Conservation (phyloP, 768 basidiomycete species). For the Gyrodon lividus region DNA sequence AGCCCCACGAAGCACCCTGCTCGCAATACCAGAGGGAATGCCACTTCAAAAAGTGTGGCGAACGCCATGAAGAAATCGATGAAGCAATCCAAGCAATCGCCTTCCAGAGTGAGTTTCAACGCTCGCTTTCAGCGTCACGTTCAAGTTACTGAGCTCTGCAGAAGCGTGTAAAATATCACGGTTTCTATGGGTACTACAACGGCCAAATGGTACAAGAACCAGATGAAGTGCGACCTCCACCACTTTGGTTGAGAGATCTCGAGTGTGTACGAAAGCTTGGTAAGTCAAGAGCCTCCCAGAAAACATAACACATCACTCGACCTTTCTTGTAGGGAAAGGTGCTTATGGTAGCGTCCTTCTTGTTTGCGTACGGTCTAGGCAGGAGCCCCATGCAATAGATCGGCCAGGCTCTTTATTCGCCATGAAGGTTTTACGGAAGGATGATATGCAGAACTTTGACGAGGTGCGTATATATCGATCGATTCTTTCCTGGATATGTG, state of each 20-base stretch:
- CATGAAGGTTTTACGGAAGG: conserved; percentile 43
- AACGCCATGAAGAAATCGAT: conserved; percentile 6
- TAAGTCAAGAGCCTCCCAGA: conserved; percentile 7
- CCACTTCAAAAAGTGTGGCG: conserved; percentile 5
- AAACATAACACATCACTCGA: conserved; percentile 1
- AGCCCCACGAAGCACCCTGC: conserved; percentile 12
- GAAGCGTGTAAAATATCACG: conserved; percentile 14
- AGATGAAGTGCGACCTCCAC: conserved; percentile 36
- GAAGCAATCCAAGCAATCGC: conserved; percentile 8
- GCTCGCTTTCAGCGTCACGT: background rate
- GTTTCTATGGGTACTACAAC: conserved; percentile 7
- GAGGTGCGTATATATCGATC: conserved; percentile 18
- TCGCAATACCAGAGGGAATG: conserved; percentile 6
- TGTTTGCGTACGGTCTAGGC: conserved; percentile 34
- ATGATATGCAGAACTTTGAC: conserved; percentile 32
- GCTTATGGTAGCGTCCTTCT: conserved; percentile 43
- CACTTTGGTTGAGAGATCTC: conserved; percentile 38
- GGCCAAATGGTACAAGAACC: conserved; percentile 26
- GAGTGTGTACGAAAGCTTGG: conserved; percentile 45
- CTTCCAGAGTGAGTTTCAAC: background rate
- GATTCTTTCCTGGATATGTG: background rate
- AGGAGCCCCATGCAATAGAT: conserved; percentile 32
- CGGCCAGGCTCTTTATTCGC: conserved; percentile 42
- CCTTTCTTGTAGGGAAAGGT: conserved; percentile 37
- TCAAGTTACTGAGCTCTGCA: conserved; percentile 10